Conservation (phyloP, 148 eudicot genomes). For the Cornus florida region DNA sequence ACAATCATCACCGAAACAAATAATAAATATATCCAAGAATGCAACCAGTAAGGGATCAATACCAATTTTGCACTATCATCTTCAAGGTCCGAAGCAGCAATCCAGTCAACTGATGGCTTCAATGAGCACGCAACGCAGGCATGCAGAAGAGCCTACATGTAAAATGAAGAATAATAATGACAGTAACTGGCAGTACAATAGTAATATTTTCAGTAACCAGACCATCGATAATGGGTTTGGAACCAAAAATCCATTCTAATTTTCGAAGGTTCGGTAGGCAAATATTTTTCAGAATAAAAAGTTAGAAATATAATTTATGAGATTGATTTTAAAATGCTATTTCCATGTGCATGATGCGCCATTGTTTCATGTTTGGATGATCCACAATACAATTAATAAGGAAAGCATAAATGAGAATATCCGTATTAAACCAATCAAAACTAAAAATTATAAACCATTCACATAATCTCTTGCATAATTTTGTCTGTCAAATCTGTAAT, state of each 20-base stretch:
- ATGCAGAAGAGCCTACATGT: slow-evolving; percentile 81
- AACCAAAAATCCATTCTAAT: neutral
- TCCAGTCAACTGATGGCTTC: slow-evolving; percentile 86
- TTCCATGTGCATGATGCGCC: neutral
- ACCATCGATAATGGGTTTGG: neutral
- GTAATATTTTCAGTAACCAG: neutral
- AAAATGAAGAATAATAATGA: slow-evolving; percentile 1
- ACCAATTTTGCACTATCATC: slow-evolving; percentile 83
- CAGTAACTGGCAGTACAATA: neutral
- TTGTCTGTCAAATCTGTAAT: neutral
- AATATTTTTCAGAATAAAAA: neutral
- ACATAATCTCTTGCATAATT: neutral
- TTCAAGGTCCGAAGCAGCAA: slow-evolving; percentile 98
- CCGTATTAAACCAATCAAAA: neutral
- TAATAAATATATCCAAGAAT: neutral
- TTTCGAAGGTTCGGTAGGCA: neutral
- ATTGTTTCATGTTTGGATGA: neutral
- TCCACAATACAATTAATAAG: neutral
- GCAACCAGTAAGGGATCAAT: slow-evolving; percentile 11
- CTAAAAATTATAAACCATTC: neutral
- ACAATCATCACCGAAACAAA: neutral
- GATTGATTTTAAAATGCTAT: neutral
- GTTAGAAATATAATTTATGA: neutral
- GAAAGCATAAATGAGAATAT: slow-evolving; percentile 10
- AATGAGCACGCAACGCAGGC: slow-evolving; percentile 88